A percentile compares a stretch with the other conserved stretches of the same genome.
These are phyloP conservation scores for Pistacia vera DNA, from an alignment of 345 rosid species.

Conservation along the genomic window DNA sequence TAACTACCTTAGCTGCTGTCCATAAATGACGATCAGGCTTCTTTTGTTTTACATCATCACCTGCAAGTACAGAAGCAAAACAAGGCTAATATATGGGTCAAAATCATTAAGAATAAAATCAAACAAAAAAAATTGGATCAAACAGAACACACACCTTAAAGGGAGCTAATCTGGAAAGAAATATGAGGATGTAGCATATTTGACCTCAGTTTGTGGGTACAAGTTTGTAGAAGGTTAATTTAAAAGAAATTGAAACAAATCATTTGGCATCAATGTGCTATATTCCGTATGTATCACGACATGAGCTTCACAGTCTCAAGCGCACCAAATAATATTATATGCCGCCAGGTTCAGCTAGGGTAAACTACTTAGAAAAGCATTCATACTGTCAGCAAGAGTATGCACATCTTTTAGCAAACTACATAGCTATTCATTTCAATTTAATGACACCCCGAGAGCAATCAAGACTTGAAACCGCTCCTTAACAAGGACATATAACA, in stretches of 20 bases:
- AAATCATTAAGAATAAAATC: background rate
- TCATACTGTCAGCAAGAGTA: background rate
- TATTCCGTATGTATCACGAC: background rate
- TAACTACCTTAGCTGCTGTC: slow-evolving; percentile 71
- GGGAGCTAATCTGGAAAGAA: background rate
- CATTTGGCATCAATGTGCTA: background rate
- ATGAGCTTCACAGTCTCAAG: background rate
- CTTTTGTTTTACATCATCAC: slow-evolving; percentile 97
- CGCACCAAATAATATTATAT: background rate
- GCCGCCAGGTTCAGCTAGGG: background rate
- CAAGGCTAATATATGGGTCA: background rate
- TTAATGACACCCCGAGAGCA: slow-evolving; percentile 76
- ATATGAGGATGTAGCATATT: background rate
- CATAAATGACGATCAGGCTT: slow-evolving; percentile 86
- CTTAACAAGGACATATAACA: slow-evolving; percentile 32
- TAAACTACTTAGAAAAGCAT: background rate
- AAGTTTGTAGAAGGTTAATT: background rate
- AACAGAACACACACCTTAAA: background rate
- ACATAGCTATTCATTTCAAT: background rate
- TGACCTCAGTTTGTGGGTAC: background rate
- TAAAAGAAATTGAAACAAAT: background rate
- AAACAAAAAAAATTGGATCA: background rate
- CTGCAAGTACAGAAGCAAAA: slow-evolving; percentile 33
- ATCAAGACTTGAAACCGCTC: slow-evolving; percentile 85
- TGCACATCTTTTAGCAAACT: background rate